Base-by-base conservation (phyloP, 2,329 filamentous ascomycete genomes). In the Boeremia exigua region DNA sequence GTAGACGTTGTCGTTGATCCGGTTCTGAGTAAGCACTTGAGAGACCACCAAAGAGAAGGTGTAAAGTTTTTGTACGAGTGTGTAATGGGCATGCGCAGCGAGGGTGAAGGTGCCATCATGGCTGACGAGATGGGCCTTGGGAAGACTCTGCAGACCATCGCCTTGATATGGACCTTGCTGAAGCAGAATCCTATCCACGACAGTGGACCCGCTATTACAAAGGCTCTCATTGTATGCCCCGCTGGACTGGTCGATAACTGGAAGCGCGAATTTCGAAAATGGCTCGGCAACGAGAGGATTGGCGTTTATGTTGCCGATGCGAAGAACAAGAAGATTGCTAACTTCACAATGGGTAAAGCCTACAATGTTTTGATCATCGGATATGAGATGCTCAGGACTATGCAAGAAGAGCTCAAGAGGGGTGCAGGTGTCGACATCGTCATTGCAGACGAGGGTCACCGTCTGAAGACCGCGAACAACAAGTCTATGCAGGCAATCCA, bases 91-190 rank as follows among this genome's bases (percentile, higher is more conserved):
- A 83, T 90, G 81, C 81, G 86, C 37, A 77, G 81, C 37, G 84
- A 84, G 63, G 88, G 88, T 1, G 83, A 88, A 72, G 88, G 88
- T 23, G 88, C 87, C 3, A 86, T 91, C 55, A 77, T 91, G 44
- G 88, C 88, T 1, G 88, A 91, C 68, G 88, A 91, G 63, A 91
- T 91, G 88, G 88, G 88, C 0, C 73, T 91, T 2, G 88, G 88
- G 17, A 91, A 91, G 75, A 90, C 88, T 0, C 70, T 91, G 30
- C 88, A 91, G 66, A 90, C 88, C 0, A 91, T 91, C 65, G 79
- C 88, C 3, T 74, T 91, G 40, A 69, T 91, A 11, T 91, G 88
- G 88, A 91, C 88, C 1, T 72, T 91, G 30, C 74, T 91, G 58
- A 90, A 90, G 70, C 88, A 91, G 66, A 90, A 88, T 66, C 87